phyloP scores from a whole-genome alignment of 106 monocot genomes.

The Phalaenopsis aphrodite region DNA sequence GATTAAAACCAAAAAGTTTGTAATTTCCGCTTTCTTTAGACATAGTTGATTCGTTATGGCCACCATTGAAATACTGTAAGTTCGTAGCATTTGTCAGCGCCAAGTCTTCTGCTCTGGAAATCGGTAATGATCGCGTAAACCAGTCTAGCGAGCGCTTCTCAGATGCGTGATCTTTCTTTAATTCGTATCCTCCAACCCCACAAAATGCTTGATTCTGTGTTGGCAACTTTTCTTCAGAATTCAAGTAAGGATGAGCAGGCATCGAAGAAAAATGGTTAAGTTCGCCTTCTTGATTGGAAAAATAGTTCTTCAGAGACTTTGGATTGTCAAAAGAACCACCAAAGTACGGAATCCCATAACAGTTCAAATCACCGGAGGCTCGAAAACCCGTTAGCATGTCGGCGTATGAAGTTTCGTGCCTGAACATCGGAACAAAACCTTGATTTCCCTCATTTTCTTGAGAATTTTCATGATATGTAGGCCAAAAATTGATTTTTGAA shows the following conservation, averaged over 20 bases:
- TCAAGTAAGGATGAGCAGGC: slow-evolving; percentile 4
- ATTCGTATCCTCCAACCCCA: slow-evolving; percentile 15
- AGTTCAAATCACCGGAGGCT: not conserved
- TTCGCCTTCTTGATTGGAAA: slow-evolving; percentile 1
- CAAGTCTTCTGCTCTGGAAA: slow-evolving; percentile 14
- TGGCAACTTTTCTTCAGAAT: not conserved
- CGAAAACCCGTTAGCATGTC: slow-evolving; percentile 5
- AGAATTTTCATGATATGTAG: slow-evolving; percentile 2
- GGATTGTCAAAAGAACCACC: not conserved
- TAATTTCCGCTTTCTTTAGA: slow-evolving; percentile 32
- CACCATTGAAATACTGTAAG: slow-evolving; percentile 27
- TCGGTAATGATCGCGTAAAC: slow-evolving; percentile 18
- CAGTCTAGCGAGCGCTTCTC: slow-evolving; percentile 28
- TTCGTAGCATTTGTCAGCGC: not conserved
- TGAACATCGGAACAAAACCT: not conserved
- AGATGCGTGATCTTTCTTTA: slow-evolving; percentile 6
- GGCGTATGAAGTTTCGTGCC: not conserved
- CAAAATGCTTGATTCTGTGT: slow-evolving; percentile 12
- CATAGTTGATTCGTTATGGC: slow-evolving; percentile 15
- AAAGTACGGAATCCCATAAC: not conserved
- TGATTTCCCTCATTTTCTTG: not conserved
- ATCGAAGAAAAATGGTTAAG: not conserved
- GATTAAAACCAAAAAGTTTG: slow-evolving; percentile 83
- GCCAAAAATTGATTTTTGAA: not conserved
- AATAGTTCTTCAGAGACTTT: not conserved